Evolutionary conservation across 768 basidiomycete genomes (phyloP).

Genomic region (Tephrocybe sp.): DNA sequence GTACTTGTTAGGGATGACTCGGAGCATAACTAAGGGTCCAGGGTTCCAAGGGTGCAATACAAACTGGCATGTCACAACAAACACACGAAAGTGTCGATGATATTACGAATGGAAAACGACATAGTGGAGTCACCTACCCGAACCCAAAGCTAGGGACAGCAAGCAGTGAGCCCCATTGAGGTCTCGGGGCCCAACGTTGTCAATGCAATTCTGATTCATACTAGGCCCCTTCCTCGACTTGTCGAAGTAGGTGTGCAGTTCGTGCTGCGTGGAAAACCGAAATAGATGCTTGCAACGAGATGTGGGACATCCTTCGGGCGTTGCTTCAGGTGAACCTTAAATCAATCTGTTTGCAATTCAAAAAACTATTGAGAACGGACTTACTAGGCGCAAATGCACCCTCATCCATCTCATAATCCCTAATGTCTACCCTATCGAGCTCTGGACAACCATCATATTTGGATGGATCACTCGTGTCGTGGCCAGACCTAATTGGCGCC

Average conservation of each 20-base stretch:
- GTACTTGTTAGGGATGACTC: no score
- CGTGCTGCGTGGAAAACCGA: neutral
- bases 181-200: neutral
- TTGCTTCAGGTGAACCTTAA: neutral
- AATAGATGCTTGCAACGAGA: neutral
- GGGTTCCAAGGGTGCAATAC: no score
- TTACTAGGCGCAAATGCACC: constrained; percentile 4
- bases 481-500: no score
- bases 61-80: no score
- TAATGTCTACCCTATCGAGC: neutral
- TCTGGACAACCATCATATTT: neutral
- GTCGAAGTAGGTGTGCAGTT: constrained; percentile 3
- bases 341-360: neutral
- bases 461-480: neutral
- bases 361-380: neutral
- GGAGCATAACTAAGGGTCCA: no score
- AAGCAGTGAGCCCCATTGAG: constrained; percentile 1
- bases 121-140: neutral
- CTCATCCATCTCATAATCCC: neutral
- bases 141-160: neutral
- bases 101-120: no score
- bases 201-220: neutral
- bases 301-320: neutral
- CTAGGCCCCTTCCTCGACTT: neutral
- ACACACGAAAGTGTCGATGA: no score